phyloP scores from a whole-genome alignment of 1,284 basidiomycete species.

The Sutorius eximius region DNA sequence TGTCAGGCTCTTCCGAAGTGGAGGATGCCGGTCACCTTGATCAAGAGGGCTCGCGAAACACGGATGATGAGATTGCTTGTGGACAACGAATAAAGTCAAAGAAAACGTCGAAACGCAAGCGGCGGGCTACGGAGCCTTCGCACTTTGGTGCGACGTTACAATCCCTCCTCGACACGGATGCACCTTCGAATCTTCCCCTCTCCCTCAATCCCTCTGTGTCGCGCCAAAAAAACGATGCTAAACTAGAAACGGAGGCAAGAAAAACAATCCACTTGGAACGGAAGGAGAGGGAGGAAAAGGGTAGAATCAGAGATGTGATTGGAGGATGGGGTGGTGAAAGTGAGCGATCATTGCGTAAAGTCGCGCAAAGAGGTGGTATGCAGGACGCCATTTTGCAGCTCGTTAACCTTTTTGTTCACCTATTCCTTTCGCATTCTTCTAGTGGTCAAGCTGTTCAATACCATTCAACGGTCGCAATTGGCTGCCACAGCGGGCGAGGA shows the following conservation, averaged over 20 bases:
- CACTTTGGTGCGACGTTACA: conserved; percentile 73
- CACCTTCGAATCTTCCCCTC: conserved; percentile 64
- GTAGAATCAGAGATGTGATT: conserved; percentile 71
- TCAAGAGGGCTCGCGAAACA: conserved; percentile 41
- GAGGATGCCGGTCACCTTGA: conserved; percentile 36
- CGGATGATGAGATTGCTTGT: conserved; percentile 62
- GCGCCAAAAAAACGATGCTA: conserved; percentile 68
- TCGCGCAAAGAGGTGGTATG: conserved; percentile 80
- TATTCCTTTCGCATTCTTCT: neutral
- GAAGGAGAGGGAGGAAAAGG: conserved; percentile 75
- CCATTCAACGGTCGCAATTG: conserved; percentile 74
- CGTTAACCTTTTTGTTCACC: neutral
- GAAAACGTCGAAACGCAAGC: conserved; percentile 78
- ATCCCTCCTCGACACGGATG: conserved; percentile 63
- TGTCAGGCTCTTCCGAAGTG: conserved; percentile 24
- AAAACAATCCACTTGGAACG: conserved; percentile 67
- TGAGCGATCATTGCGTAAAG: conserved; percentile 73
- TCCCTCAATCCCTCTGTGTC: conserved; percentile 74
- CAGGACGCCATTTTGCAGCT: neutral
- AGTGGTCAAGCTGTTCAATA: conserved; percentile 84
- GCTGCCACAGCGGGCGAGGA: conserved; percentile 51
- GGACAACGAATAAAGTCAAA: conserved; percentile 62
- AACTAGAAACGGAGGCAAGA: conserved; percentile 66
- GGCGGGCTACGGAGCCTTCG: conserved; percentile 70
- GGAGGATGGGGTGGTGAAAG: conserved; percentile 81